Percentiles rank a stretch among this genome's conserved stretches.
These are phyloP conservation scores for Mycosphaerella sp. DNA, from an alignment of 2,329 filamentous ascomycete species.

Conservation along the genomic window DNA sequence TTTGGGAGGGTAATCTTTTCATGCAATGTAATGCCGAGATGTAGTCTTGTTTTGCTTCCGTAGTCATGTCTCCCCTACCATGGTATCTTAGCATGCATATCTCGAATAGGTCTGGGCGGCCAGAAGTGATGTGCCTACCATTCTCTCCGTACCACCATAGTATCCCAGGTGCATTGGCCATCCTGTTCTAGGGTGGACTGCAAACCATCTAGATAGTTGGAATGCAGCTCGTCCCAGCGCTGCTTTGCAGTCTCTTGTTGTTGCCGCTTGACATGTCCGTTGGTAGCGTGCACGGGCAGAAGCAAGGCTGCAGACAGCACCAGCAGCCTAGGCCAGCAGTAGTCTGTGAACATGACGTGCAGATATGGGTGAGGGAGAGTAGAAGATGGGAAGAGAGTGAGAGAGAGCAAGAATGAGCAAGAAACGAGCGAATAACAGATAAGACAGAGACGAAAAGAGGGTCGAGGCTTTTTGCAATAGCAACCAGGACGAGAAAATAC, in stretches of 20 bases:
- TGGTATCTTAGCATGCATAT: neutral
- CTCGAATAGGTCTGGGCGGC: neutral
- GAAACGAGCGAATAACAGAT: neutral
- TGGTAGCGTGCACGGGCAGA: neutral
- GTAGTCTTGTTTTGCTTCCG: constrained; percentile 15
- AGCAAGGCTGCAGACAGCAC: constrained; percentile 1
- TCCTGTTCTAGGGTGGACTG: constrained; percentile 6
- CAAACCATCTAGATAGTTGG: constrained; percentile 9
- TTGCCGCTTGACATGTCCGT: constrained; percentile 1
- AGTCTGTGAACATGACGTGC: constrained; percentile 7
- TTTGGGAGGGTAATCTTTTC: constrained; percentile 13
- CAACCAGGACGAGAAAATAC: neutral
- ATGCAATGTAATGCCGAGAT: constrained; percentile 19
- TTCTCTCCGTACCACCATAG: constrained; percentile 17
- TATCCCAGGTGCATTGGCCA: constrained; percentile 19
- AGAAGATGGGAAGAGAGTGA: neutral
- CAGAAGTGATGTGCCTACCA: constrained; percentile 7
- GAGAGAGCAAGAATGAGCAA: constrained; percentile 1
- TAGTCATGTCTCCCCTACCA: constrained; percentile 18
- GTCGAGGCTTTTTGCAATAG: neutral
- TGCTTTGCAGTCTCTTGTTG: constrained; percentile 2
- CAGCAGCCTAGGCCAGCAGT: constrained; percentile 4
- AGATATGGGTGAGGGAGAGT: neutral
- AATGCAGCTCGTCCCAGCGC: constrained; percentile 14
- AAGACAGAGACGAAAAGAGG: neutral